phyloP scores from a whole-genome alignment of 164 flowering plant genomes.

The Nymphaea thermarum region DNA sequence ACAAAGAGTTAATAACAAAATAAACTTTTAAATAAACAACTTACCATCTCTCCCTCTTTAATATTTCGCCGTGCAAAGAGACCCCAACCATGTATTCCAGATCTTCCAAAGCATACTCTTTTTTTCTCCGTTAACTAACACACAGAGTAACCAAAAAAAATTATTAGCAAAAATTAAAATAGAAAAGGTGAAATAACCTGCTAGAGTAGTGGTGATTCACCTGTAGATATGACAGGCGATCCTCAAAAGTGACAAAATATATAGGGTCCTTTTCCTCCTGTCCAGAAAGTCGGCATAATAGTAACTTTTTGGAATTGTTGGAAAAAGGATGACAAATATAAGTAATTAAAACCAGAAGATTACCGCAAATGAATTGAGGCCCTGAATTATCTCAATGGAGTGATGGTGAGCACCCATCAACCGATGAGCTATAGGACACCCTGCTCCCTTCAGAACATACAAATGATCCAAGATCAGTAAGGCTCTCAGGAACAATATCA shows the following conservation, averaged over 20 bases:
- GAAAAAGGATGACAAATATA: background rate
- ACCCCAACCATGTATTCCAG: constrained; percentile 99
- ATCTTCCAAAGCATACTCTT: constrained; percentile 85
- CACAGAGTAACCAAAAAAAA: constrained; percentile 7
- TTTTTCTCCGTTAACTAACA: constrained; percentile 65
- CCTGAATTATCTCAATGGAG: constrained; percentile 35
- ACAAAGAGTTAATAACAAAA: too few relatives aligned
- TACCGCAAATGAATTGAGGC: constrained; percentile 49
- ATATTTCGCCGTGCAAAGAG: constrained; percentile 81
- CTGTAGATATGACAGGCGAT: constrained; percentile 75
- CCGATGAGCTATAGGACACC: constrained; percentile 53
- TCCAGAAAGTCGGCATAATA: background rate
- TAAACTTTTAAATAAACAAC: background rate
- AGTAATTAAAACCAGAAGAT: constrained; percentile 7
- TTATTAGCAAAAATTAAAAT: background rate
- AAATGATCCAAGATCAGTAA: background rate
- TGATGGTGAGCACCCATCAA: constrained; percentile 53
- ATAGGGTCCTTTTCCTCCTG: constrained; percentile 54
- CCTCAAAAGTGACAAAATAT: constrained; percentile 64
- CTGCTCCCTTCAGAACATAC: constrained; percentile 26
- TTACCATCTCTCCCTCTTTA: constrained; percentile 98
- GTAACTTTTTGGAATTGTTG: background rate
- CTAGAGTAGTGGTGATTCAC: constrained; percentile 16
- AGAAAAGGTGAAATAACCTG: background rate
- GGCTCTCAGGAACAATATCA: background rate